Evolutionary conservation across 2,329 filamentous ascomycete genomes (phyloP), one percentile per base, ranked within the genome.

Genomic region (Apiospora saccharicola): DNA sequence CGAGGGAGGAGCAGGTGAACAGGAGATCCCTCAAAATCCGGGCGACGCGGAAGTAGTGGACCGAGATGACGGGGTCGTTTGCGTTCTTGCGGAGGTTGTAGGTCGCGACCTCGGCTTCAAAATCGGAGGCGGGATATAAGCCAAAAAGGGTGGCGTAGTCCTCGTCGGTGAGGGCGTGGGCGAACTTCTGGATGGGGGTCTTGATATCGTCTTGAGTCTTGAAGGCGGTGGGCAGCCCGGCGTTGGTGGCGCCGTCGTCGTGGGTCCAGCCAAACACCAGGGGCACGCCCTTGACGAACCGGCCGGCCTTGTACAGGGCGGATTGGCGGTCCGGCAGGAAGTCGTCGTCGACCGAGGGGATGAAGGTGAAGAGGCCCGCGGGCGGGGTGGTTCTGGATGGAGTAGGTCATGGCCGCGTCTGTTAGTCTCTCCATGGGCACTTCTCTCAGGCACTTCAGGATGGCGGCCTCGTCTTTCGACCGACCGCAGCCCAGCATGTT

Each of bases 291-390:
- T 76, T 76, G 6, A 74, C 74, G 68, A 76, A 75, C 10, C 53
- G 74, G 1, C 78, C 78, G 0, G 74, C 4, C 44, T 74, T 78
- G 51, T 77, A 77, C 0, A 80, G 53, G 0, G 67, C 57, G 0
- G 77, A 75, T 4, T 77, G 77, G 0, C 78, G 77, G 22, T 74
- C 77, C 26, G 82, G 83, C 26, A 86, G 80, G 10, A 84, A 84
- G 67, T 84, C 80, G 19, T 79, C 81, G 64, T 87, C 85, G 12
- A 84, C 74, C 46, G 78, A 72, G 26, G 80, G 73, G 73, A 73
- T 51, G 77, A 76, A 71, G 73, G 68, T 72, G 13, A 47, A 68
- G 22, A 70, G 49, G 4, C 64, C 70, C 7, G 67, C 49, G 0
- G 78, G 79, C 3, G 79, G 79, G 79, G 46, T 79, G 78, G 67